A percentile compares a stretch with the other conserved stretches of the same genome.
Conservation (phyloP, 1,284 basidiomycete species). For the Papiliotrema terrestris region DNA sequence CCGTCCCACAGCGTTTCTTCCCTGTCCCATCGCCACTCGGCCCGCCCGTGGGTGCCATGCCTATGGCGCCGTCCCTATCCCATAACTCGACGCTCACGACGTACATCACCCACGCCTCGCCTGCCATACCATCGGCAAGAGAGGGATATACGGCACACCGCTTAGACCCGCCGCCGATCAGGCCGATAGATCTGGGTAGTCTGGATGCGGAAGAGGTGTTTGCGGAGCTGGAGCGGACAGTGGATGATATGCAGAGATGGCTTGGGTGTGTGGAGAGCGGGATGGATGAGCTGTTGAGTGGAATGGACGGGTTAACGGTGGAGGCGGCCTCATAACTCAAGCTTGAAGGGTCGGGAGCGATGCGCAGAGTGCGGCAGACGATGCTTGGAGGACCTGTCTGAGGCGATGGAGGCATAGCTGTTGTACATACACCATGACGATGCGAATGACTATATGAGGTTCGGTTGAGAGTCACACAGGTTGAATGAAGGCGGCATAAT, state of each 20-base stretch:
- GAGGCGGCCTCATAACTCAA: no score
- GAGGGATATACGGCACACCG: neutral
- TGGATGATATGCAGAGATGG: slow-evolving; percentile 78
- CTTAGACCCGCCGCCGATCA: slow-evolving; percentile 50
- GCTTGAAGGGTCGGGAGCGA: no score
- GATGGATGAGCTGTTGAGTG: slow-evolving; percentile 55
- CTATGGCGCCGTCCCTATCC: slow-evolving; percentile 12
- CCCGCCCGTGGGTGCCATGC: slow-evolving; percentile 14
- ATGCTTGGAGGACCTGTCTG: no score
- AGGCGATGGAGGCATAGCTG: no score
- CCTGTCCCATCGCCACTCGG: slow-evolving; percentile 53
- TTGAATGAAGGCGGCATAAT: no score
- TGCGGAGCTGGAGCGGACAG: slow-evolving; percentile 65
- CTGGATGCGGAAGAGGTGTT: slow-evolving; percentile 66
- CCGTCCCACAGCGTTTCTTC: slow-evolving; percentile 39
- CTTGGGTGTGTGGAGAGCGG: slow-evolving; percentile 71
- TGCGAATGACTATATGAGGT: no score
- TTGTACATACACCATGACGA: no score
- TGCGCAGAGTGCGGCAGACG: no score
- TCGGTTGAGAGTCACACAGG: no score
- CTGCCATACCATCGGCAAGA: neutral
- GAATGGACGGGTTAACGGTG: no score
- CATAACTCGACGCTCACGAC: slow-evolving; percentile 6
- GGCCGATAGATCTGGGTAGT: slow-evolving; percentile 65
- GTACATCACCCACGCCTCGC: neutral